A percentile compares a stretch with the other conserved stretches of the same genome.
Evolutionary conservation across 2,329 filamentous ascomycete genomes (phyloP).

Genomic region (Epichloe glyceriae): DNA sequence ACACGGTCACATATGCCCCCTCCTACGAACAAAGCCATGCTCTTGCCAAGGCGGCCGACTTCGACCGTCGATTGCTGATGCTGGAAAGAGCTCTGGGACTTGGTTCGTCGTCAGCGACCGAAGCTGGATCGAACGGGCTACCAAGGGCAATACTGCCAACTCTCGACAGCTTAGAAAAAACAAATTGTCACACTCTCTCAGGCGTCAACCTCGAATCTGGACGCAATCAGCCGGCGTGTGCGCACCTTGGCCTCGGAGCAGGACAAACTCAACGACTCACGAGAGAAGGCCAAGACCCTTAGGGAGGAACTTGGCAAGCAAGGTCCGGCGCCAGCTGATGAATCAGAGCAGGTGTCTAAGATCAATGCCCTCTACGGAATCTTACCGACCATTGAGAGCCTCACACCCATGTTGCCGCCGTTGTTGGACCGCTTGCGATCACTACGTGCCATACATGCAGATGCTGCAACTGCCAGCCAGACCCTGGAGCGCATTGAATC

Average conservation of each 20-base stretch:
- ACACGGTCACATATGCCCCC: constrained; percentile 52
- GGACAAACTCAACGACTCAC: constrained; percentile 54
- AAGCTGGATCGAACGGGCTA: constrained; percentile 41
- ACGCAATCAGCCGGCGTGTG: constrained; percentile 57
- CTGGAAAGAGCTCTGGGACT: constrained; percentile 76
- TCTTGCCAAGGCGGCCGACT: constrained; percentile 71
- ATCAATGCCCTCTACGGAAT: constrained; percentile 87
- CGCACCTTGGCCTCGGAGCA: constrained; percentile 60
- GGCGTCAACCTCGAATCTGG: constrained; percentile 58
- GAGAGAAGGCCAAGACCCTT: constrained; percentile 47
- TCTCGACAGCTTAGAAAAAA: constrained; percentile 62
- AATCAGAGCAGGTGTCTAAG: constrained; percentile 66
- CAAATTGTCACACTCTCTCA: constrained; percentile 66
- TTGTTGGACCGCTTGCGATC: constrained; percentile 77
- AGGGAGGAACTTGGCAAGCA: constrained; percentile 44
- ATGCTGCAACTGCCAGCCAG: constrained; percentile 69
- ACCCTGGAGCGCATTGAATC: constrained; percentile 66
- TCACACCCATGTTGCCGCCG: constrained; percentile 73
- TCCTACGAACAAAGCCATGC: constrained; percentile 56
- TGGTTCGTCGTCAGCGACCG: constrained; percentile 53
- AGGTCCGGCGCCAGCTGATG: constrained; percentile 29
- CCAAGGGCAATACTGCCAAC: constrained; percentile 67
- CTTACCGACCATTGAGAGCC: constrained; percentile 73
- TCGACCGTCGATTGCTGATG: constrained; percentile 66
- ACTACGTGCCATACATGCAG: constrained; percentile 70